Conservation (phyloP, 2,329 filamentous ascomycete species). For the Zelopaecilomyces penicillatus region DNA sequence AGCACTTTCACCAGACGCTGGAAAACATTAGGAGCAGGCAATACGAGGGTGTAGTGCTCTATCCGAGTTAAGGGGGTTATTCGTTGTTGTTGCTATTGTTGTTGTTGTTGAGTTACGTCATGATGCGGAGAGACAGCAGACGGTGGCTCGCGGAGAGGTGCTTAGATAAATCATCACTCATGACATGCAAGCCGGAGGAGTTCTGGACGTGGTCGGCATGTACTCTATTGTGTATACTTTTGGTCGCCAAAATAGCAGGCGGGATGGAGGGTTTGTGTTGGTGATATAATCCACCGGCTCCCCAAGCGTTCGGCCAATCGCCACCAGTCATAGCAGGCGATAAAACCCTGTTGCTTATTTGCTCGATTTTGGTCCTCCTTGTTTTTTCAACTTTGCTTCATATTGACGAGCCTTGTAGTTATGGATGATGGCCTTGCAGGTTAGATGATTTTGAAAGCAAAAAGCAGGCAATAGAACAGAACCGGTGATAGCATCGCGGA, state of each 20-base stretch:
- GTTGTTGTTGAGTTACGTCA: not conserved
- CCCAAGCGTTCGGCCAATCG: too few species aligned
- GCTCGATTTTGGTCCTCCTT: too few species aligned
- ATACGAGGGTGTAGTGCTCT: conserved; percentile 82
- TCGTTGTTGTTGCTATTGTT: not conserved
- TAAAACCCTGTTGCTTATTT: too few species aligned
- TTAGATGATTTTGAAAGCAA: too few species aligned
- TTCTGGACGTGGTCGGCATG: conserved; percentile 5
- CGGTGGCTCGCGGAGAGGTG: conserved; percentile 1
- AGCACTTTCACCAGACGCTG: conserved; percentile 89
- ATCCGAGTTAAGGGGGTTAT: conserved; percentile 34
- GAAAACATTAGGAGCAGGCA: conserved; percentile 88
- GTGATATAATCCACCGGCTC: not conserved
- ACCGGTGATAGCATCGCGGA: too few species aligned
- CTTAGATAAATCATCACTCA: conserved; percentile 6
- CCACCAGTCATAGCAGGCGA: too few species aligned
- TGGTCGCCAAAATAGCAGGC: not conserved
- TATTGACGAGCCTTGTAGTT: too few species aligned
- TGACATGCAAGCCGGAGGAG: conserved; percentile 3
- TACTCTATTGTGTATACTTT: conserved; percentile 4
- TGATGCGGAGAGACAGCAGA: not conserved
- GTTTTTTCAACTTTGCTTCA: too few species aligned
- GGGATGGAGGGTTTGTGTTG: not conserved
- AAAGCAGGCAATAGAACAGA: too few species aligned
- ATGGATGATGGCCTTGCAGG: too few species aligned